Base-by-base conservation (phyloP, 805 yeast species). In the Zygoascus ofunaensis region DNA sequence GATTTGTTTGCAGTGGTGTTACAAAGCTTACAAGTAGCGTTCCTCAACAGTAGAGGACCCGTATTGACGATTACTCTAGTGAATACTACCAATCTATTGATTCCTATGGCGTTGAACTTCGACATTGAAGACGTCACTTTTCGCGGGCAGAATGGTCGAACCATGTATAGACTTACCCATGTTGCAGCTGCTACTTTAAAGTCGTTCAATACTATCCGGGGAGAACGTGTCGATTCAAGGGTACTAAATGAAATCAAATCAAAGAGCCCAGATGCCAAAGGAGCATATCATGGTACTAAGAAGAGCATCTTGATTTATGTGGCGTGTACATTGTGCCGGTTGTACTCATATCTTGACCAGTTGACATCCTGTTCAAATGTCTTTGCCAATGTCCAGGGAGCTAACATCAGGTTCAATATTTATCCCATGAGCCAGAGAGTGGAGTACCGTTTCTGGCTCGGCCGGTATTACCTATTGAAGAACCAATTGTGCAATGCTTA, bases 121-220 rank as follows among this genome's bases (percentile, higher is more conserved):
- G 59, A 47, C 28, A 12, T 50, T 48, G 44, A 35, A 39, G 41
- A 39, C 30, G 10, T 49, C 55, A 2, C 49, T 50, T 2, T 54
- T 8, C n/a, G n/a, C n/a, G n/a, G n/a, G n/a, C 48, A 60, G 51
- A 66, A 68, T 23, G 52, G 79, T 45, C 56, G 70, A 32, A 44
- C 46, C 4, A 36, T 14, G 5, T 14, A 21, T 5, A n/a, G 41
- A 23, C n/a, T 24, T 15, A 64, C 74, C 4, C 72, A 70, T 57
- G 55, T 74, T 20, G 77, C 86, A 0, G 66, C 79, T 3, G 60
- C 76, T 2, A 62, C 80, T 15, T 64, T 82, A 41, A 74, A 72
- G 52, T 60, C 78, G 23, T 80, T 80, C 64, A 80, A 81, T 54
- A 70, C 78, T 42, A 74, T 77, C 33, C 67, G 85, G 34, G 72